Conservation (phyloP, 2,329 filamentous ascomycete genomes). For the Hypoxylon sp. region DNA sequence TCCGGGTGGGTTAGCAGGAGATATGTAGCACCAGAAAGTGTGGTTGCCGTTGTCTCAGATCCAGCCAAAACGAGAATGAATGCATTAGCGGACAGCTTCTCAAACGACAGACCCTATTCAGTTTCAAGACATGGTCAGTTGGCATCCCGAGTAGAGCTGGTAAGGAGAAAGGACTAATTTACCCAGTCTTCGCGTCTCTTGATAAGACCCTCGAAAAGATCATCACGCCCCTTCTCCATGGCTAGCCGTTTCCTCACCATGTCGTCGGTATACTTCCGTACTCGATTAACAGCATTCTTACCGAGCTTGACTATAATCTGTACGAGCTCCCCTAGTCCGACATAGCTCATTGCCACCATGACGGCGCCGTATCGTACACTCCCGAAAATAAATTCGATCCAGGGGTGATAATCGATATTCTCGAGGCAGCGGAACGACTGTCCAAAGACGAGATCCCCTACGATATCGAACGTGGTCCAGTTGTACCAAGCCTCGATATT, state of each 20-base stretch:
- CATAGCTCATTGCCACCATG: conserved; percentile 41
- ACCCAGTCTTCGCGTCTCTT: conserved; percentile 51
- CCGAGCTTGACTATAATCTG: conserved; percentile 41
- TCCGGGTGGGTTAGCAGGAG: conserved; percentile 52
- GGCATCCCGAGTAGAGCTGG: background rate
- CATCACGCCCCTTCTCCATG: conserved; percentile 45
- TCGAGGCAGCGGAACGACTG: conserved; percentile 58
- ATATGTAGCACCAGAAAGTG: conserved; percentile 50
- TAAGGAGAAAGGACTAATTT: conserved; percentile 5
- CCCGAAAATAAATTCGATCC: conserved; percentile 52
- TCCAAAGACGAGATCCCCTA: conserved; percentile 56
- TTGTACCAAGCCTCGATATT: conserved; percentile 58
- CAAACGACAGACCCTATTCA: conserved; percentile 46
- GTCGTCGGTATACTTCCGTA: conserved; percentile 40
- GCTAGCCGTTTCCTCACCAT: conserved; percentile 46
- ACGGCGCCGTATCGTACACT: conserved; percentile 48
- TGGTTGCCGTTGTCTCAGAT: conserved; percentile 52
- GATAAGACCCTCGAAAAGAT: conserved; percentile 53
- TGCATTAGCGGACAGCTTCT: conserved; percentile 48
- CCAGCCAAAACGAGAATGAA: conserved; percentile 50
- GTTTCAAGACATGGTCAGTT: conserved; percentile 2
- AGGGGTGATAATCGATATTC: conserved; percentile 51
- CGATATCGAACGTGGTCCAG: conserved; percentile 51
- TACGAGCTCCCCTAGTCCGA: conserved; percentile 43
- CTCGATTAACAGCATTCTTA: conserved; percentile 28